Conservation (phyloP, 208 protist species). For the Leishmania martiniquensis region DNA sequence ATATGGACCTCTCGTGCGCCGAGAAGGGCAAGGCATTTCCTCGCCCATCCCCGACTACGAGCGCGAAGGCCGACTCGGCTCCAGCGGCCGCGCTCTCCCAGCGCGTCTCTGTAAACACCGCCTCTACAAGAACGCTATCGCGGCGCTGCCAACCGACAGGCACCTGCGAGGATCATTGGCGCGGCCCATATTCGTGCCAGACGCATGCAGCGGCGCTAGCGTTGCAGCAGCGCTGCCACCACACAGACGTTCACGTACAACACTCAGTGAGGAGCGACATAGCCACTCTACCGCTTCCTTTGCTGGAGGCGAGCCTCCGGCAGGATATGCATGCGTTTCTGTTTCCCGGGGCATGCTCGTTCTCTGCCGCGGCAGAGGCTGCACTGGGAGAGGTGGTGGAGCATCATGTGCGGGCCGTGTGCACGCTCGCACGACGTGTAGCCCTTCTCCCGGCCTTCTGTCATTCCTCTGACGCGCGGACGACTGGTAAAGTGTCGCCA, state of each 20-base stretch:
- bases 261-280: background rate
- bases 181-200: background rate
- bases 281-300: slow-evolving; percentile 1
- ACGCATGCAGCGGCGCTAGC: background rate
- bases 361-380: slow-evolving; percentile 14
- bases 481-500: background rate
- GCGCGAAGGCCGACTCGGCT: background rate
- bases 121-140: background rate
- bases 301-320: slow-evolving; percentile 16
- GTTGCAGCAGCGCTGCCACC: slow-evolving; percentile 14
- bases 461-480: background rate
- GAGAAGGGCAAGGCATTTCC: background rate
- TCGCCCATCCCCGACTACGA: background rate
- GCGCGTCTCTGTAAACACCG: slow-evolving; percentile 20
- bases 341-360: slow-evolving; percentile 6
- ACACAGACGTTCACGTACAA: background rate
- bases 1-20: slow-evolving; percentile 4
- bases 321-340: slow-evolving; percentile 15
- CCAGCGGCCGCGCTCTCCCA: slow-evolving; percentile 3
- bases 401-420: slow-evolving; percentile 28
- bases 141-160: background rate
- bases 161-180: background rate
- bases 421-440: slow-evolving; percentile 14
- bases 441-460: background rate
- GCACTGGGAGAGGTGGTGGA: slow-evolving; percentile 14